Conservation (phyloP, 75 land plant genomes). For the Cryptomeria japonica region DNA sequence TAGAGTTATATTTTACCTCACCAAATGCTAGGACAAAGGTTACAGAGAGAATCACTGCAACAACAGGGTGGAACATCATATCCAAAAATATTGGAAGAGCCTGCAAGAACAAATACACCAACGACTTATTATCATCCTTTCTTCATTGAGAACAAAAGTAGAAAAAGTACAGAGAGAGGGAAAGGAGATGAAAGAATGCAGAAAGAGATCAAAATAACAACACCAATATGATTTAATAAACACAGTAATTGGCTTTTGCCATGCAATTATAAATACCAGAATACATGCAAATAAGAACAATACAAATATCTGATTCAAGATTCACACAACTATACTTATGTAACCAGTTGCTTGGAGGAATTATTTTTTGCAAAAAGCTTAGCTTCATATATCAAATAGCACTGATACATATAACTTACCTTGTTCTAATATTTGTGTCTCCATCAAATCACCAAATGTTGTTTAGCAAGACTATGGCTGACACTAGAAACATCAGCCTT, state of each 20-base stretch:
- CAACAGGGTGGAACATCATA: conserved; percentile 79
- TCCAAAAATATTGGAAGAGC: conserved; percentile 92
- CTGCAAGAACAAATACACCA: conserved; percentile 38
- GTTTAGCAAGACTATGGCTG: not conserved
- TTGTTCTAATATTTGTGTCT: not conserved
- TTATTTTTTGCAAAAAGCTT: not conserved
- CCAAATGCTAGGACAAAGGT: conserved; percentile 96
- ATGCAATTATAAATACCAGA: not conserved
- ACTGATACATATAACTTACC: not conserved
- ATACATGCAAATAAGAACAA: not conserved
- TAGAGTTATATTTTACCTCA: conserved; percentile 55
- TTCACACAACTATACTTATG: not conserved
- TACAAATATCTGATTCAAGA: not conserved
- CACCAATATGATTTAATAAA: not conserved
- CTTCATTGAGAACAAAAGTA: not conserved
- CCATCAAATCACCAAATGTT: not conserved
- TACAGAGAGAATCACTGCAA: conserved; percentile 86
- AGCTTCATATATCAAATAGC: not conserved
- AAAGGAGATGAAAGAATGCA: not conserved
- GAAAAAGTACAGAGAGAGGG: not conserved
- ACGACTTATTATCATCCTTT: not conserved
- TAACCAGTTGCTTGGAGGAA: not conserved
- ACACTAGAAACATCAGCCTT: not conserved
- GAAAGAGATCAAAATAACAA: not conserved
- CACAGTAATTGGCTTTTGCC: not conserved